Base-by-base conservation (phyloP, 192 early-diverging fungal species). In the Coemansia sp. region DNA sequence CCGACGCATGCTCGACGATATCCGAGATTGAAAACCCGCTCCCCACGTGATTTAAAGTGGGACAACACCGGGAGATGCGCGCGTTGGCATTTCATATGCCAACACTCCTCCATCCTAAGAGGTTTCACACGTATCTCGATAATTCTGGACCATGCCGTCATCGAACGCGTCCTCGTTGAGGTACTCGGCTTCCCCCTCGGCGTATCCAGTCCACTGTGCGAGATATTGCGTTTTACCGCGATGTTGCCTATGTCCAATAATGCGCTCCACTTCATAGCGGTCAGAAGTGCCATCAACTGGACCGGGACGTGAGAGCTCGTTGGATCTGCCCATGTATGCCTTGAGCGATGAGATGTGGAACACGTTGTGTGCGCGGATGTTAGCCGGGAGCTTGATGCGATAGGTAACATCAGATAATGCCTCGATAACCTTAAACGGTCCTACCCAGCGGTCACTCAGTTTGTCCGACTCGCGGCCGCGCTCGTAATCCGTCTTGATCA, bases 341-440 rank as follows among this genome's bases (percentile, higher is more conserved):
- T 62, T 62, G 20, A 62, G 20, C 8, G 3, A 14, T 2, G 41
- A 62, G 3, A 62, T 42, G 43, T 62, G 60, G 60, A 62, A 46
- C 6, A 47, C 41, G 29, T 62, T 43, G 60, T 62, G 60, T 11
- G 39, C 59, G 10, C 27, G 19, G 20, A 5, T 36, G 38, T 25
- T 14, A 1, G 3, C 12, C 2, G 59, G 59, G 4, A 60, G 59
- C 40, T 60, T 15, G 20, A 60, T 24, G 4, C 25, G 19, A 19
- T 60, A 60, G 4, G 39, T 42, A 2, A 60, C 38, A 17, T 9
- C 1, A 1, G 59, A 60, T 1, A 60, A 19, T 1, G 19, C 40
- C 11, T 41, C 38, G 0, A 41, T 2, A 2, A 60, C 38, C 27
- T 41, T 42, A 25, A 38, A 42, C 2, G 59, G 59, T 11, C 59